Conservation (phyloP, 164 flowering plant genomes). For the Protea cynaroides region DNA sequence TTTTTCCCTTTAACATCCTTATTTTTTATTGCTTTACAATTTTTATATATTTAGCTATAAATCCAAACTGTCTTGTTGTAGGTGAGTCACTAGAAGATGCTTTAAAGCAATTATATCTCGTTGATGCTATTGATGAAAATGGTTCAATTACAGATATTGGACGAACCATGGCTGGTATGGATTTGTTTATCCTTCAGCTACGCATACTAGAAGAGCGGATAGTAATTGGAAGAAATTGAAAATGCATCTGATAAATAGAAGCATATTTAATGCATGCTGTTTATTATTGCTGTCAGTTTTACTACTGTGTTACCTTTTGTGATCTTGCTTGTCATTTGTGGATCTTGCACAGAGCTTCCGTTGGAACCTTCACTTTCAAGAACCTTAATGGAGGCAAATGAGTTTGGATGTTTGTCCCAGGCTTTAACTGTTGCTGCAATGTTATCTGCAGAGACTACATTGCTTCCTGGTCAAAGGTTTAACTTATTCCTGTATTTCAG, state of each 20-base stretch:
- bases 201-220: neutral
- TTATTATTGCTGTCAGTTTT: neutral
- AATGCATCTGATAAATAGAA: neutral
- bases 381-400: conserved; percentile 84
- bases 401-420: conserved; percentile 77
- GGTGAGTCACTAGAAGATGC: conserved; percentile 89
- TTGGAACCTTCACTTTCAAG: conserved; percentile 95
- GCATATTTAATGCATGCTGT: neutral
- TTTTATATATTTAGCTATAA: conserved; percentile 4
- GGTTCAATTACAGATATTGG: conserved; percentile 78
- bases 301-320: neutral
- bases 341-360: conserved; percentile 65
- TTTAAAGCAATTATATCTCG: conserved; percentile 80
- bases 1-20: neutral
- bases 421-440: conserved; percentile 93
- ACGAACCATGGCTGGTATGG: conserved; percentile 79
- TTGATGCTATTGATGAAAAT: conserved; percentile 92
- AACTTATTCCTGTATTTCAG: neutral
- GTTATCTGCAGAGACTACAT: conserved; percentile 85
- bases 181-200: neutral
- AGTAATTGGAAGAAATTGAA: neutral
- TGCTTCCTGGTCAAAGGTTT: conserved; percentile 68
- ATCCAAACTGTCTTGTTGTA: conserved; percentile 29
- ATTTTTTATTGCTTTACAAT: neutral
- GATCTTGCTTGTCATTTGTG: neutral